Evolutionary conservation across 768 basidiomycete genomes (phyloP), one percentile per base, ranked within the genome.

Genomic region (Antrodiella citrinella): DNA sequence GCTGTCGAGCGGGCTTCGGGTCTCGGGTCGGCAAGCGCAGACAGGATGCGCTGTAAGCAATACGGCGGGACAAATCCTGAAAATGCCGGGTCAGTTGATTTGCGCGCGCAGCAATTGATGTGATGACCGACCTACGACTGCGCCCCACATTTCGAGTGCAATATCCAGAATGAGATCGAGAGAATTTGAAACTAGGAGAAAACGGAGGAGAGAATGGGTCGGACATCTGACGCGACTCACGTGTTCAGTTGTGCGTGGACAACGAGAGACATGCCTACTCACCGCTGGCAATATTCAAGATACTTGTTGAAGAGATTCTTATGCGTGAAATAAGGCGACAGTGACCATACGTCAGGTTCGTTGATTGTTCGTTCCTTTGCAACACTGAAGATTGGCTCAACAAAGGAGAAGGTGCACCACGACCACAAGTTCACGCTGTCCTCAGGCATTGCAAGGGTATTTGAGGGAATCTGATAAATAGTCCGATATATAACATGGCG

Each of bases 271-370:
- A 56, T 41, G 62, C 55, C 50, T 68, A 71, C 51, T n/a, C 41
- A 52, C 54, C 22, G 38, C 11, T 50, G 20, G 3, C 13, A 23
- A 61, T 84, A 82, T 58, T 73, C 67, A 26, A 84, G 59, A 54
- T 71, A 80, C 62, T 84, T 86, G 38, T 65, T 69, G 62, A 85
- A 86, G 11, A 86, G 67, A 56, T 81, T 84, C 56, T 76, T 78
- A 60, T 86, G 83, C 22, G 69, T 71, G 63, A 86, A 83, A 53
- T 74, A 83, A 0, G 84, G 84, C 2, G 83, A 84, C 24, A 86
- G 67, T 10, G 59, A 65, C 83, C 84, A 86, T 4, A 85, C 76
- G 58, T 86, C 70, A 26, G 61, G 54, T 12, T 66, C 68, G 26
- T 70, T 60, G 7, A 72, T 53, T 10, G 81, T 82, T 48, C 75